Conservation (phyloP, 768 basidiomycete genomes). For the Lactarius hengduanensis region DNA sequence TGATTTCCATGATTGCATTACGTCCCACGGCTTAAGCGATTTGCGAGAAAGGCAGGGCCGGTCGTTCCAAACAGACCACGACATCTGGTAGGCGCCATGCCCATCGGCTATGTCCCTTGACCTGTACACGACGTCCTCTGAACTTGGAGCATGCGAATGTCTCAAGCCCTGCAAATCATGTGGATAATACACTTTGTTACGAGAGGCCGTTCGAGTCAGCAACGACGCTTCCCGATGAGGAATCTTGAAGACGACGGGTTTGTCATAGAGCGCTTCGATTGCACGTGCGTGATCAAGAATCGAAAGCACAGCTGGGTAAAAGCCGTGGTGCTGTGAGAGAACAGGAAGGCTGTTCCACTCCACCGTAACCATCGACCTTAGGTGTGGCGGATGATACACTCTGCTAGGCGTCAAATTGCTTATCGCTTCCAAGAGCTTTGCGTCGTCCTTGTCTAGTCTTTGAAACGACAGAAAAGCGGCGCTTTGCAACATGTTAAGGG, state of each 20-base stretch:
- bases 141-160: neutral
- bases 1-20: constrained; percentile 1
- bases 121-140: neutral
- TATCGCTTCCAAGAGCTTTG: constrained; percentile 7
- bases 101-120: neutral
- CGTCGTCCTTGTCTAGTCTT: constrained; percentile 28
- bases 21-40: neutral
- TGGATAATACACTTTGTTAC: constrained; percentile 12
- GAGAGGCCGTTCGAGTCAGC: constrained; percentile 2
- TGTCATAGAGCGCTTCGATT: constrained; percentile 6
- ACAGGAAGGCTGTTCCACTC: constrained; percentile 6
- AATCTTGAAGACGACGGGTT: neutral
- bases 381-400: constrained; percentile 2
- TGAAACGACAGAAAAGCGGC: constrained; percentile 43
- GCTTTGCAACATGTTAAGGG: constrained; percentile 40
- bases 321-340: constrained; percentile 17
- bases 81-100: neutral
- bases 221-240: neutral
- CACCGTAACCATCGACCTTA: constrained; percentile 1
- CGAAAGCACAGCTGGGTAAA: neutral
- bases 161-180: neutral
- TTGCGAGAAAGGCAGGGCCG: neutral
- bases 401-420: neutral
- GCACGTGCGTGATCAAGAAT: constrained; percentile 11
- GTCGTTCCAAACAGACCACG: neutral